Evolutionary conservation across 2,329 filamentous ascomycete genomes (phyloP).

Genomic region (Colletotrichum phormii): DNA sequence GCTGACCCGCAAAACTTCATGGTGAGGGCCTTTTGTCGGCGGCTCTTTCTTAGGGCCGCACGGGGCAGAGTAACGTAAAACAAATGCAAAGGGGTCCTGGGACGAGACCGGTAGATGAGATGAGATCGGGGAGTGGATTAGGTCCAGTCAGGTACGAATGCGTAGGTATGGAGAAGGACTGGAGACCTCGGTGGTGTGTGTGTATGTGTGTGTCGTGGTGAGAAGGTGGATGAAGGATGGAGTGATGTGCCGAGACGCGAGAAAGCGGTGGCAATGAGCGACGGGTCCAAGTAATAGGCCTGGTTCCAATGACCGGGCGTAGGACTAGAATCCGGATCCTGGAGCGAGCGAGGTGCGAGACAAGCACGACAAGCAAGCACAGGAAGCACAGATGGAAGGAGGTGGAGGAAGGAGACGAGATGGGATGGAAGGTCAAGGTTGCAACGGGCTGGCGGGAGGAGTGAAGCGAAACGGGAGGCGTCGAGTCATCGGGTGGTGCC

Average conservation of each 20-base stretch:
- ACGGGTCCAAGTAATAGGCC: conserved; percentile 17
- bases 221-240: not conserved
- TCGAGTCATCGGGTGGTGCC: conserved; percentile 35
- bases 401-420: conserved; percentile 3
- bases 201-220: not conserved
- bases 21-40: conserved; percentile 37
- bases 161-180: conserved; percentile 29
- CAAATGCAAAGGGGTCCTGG: conserved; percentile 32
- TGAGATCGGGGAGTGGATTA: conserved; percentile 34
- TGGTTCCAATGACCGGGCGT: conserved; percentile 17
- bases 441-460: conserved; percentile 16
- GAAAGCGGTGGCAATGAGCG: conserved; percentile 25
- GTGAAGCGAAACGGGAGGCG: conserved; percentile 28
- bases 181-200: conserved; percentile 20
- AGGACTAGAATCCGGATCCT: conserved; percentile 9
- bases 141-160: conserved; percentile 22
- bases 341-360: conserved; percentile 11
- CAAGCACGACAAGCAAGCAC: conserved; percentile 3
- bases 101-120: conserved; percentile 34
- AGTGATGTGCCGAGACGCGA: conserved; percentile 24
- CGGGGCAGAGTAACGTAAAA: conserved; percentile 37
- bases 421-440: conserved; percentile 32
- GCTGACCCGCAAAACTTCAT: conserved; percentile 37
- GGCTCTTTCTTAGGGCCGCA: conserved; percentile 36
- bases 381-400: not conserved